Conservation (phyloP, 768 basidiomycete species). For the Xerocomus spinulosus region DNA sequence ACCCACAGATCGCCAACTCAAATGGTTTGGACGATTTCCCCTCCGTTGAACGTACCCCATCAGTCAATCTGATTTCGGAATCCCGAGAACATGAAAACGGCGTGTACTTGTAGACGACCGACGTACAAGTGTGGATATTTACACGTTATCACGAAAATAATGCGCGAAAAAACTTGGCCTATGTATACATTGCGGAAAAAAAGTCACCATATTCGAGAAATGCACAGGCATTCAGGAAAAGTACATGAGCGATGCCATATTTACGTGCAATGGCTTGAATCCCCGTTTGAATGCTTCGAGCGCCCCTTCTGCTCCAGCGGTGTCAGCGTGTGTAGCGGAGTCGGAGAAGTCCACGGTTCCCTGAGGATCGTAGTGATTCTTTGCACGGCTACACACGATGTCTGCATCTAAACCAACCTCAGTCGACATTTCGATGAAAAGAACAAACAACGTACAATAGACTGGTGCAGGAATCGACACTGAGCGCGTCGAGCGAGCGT, state of each 20-base stretch:
- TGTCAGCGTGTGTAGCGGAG: slow-evolving; percentile 45
- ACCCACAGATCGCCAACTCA: slow-evolving; percentile 8
- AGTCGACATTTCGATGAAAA: background rate
- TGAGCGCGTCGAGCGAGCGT: slow-evolving; percentile 73
- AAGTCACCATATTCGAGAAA: background rate
- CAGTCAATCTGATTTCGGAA: background rate
- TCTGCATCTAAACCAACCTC: slow-evolving; percentile 56
- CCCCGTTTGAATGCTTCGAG: slow-evolving; percentile 46
- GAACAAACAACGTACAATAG: slow-evolving; percentile 50
- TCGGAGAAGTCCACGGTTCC: slow-evolving; percentile 57
- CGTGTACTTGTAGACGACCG: slow-evolving; percentile 24
- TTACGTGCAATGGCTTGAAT: slow-evolving; percentile 54
- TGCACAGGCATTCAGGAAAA: slow-evolving; percentile 37
- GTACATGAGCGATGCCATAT: slow-evolving; percentile 53
- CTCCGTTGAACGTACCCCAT: background rate
- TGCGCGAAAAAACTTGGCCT: background rate
- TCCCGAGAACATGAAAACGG: slow-evolving; percentile 13
- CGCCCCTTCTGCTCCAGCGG: slow-evolving; percentile 36
- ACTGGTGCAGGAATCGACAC: slow-evolving; percentile 82
- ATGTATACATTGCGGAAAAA: background rate
- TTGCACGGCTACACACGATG: slow-evolving; percentile 70
- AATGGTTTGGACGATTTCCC: slow-evolving; percentile 12
- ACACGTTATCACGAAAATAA: background rate
- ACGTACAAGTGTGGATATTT: background rate
- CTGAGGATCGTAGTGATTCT: slow-evolving; percentile 73